Evolutionary conservation across 768 basidiomycete species (phyloP).

Genomic region (Amanita exitialis): DNA sequence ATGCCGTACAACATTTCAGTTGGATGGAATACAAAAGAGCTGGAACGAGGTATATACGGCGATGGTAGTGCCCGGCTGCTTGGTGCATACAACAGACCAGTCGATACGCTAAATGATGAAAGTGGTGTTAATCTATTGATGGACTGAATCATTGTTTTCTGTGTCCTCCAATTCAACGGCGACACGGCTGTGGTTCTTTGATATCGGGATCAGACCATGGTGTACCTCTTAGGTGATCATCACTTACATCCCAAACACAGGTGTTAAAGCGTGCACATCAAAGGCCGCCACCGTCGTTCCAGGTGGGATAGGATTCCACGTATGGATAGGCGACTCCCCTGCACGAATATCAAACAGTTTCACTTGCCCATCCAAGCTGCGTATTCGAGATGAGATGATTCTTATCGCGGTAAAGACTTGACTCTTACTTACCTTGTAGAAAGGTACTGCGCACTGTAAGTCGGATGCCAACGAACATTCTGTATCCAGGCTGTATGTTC

Average conservation of each 20-base stretch:
- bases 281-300: constrained; percentile 65
- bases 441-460: constrained; percentile 56
- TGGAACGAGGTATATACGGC: constrained; percentile 49
- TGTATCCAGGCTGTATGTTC: constrained; percentile 85
- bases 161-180: constrained; percentile 53
- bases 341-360: constrained; percentile 86
- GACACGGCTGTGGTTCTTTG: constrained; percentile 50
- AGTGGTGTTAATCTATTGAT: constrained; percentile 30
- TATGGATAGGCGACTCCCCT: constrained; percentile 43
- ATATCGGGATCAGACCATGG: constrained; percentile 6
- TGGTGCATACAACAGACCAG: constrained; percentile 46
- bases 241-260: constrained; percentile 79
- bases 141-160: constrained; percentile 52
- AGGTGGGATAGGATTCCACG: constrained; percentile 54
- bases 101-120: constrained; percentile 38
- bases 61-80: constrained; percentile 40
- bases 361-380: constrained; percentile 81
- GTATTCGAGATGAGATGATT: background rate
- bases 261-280: constrained; percentile 76
- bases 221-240: background rate
- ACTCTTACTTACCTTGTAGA: constrained; percentile 66
- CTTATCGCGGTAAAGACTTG: background rate
- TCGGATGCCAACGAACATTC: constrained; percentile 80
- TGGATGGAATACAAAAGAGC: constrained; percentile 73
- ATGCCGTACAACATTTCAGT: constrained; percentile 76